These are phyloP conservation scores for Lepidopterella palustris DNA, from an alignment of 495 filamentous ascomycete genomes.

Conservation along the genomic window DNA sequence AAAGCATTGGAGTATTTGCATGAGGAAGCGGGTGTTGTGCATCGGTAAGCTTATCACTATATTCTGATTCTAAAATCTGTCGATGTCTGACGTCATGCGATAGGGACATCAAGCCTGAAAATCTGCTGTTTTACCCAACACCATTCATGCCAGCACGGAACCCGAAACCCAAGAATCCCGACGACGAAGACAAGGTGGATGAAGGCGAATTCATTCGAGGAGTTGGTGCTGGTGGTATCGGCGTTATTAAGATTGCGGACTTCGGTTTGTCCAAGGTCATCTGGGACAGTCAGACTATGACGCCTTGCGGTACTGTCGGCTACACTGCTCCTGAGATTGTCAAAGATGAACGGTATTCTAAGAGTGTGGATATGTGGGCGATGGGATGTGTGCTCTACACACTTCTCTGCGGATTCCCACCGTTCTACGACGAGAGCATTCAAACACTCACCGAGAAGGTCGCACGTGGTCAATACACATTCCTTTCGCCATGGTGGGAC, in stretches of 20 bases:
- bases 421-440: constrained; percentile 98
- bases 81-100: constrained; percentile 28
- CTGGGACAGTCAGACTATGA: constrained; percentile 99
- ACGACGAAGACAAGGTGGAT: constrained; percentile 95
- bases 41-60: constrained; percentile 62
- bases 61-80: constrained; percentile 10
- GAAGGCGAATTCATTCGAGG: constrained; percentile 89
- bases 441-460: constrained; percentile 97
- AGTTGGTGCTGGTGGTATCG: constrained; percentile 85
- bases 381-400: constrained; percentile 96
- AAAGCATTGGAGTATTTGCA: constrained; percentile 91
- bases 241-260: constrained; percentile 92
- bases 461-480: constrained; percentile 92
- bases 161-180: constrained; percentile 69
- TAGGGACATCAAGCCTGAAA: constrained; percentile 98
- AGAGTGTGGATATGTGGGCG: constrained; percentile 99
- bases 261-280: constrained; percentile 97
- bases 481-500: constrained; percentile 98
- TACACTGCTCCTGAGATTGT: constrained; percentile 99
- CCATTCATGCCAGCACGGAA: constrained; percentile 72
- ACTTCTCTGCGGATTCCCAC: constrained; percentile 91
- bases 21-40: constrained; percentile 89
- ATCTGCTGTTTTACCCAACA: constrained; percentile 84
- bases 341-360: constrained; percentile 97
- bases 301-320: constrained; percentile 93